Conservation (phyloP, 805 yeast species). For the Teunomyces funiuensis region DNA sequence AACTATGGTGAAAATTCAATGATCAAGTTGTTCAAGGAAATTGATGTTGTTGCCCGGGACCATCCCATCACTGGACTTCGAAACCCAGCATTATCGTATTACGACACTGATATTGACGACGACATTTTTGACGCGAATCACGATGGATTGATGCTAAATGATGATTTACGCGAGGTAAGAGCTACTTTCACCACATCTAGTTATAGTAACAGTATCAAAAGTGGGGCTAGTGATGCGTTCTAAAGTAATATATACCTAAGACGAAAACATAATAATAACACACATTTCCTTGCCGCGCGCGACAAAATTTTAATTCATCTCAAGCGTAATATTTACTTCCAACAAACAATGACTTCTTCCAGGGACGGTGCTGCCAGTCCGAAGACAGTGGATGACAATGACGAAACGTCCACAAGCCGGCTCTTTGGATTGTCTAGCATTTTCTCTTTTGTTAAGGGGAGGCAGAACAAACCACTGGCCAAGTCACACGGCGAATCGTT, state of each 20-base stretch:
- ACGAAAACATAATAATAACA: neutral
- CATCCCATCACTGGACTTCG: conserved; percentile 40
- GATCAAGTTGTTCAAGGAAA: conserved; percentile 57
- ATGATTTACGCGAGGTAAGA: conserved; percentile 8
- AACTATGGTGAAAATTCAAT: conserved; percentile 68
- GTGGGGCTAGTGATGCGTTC: conserved; percentile 1
- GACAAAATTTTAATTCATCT: conserved; percentile 3
- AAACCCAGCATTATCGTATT: conserved; percentile 44
- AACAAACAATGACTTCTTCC: neutral
- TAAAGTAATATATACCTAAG: neutral
- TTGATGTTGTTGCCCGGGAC: conserved; percentile 43
- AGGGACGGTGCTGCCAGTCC: conserved; percentile 1
- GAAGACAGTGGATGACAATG: neutral
- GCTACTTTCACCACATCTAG: conserved; percentile 6
- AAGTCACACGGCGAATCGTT: neutral
- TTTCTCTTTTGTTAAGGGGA: neutral
- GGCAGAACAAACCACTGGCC: neutral
- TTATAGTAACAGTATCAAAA: conserved; percentile 9
- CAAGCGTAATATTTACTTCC: neutral
- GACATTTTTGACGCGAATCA: conserved; percentile 34
- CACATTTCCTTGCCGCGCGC: conserved; percentile 1
- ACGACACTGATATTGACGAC: conserved; percentile 26
- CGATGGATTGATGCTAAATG: conserved; percentile 32
- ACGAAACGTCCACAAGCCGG: neutral
- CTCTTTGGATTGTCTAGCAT: neutral